Evolutionary conservation across 2,329 filamentous ascomycete species (phyloP).

Genomic region (Ascochyta koolunga): DNA sequence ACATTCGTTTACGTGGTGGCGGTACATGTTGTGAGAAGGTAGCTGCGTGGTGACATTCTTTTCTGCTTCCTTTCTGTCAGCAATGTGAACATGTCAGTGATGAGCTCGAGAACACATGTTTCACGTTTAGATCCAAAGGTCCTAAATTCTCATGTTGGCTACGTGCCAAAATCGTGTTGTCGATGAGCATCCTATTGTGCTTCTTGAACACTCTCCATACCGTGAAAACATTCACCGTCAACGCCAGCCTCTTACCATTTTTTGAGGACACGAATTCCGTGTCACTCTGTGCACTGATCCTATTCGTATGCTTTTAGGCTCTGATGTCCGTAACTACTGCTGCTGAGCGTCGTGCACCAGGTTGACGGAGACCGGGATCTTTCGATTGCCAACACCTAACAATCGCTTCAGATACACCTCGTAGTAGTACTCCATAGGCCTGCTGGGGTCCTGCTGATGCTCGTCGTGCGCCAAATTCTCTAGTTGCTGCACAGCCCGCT

Average conservation of each 20-base stretch:
- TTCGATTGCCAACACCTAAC: conserved; percentile 22
- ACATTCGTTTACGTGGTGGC: background rate
- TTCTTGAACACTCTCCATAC: background rate
- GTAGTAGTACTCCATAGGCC: conserved; percentile 34
- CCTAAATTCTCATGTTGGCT: background rate
- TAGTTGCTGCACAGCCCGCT: conserved; percentile 29
- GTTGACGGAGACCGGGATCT: conserved; percentile 25
- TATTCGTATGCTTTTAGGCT: background rate
- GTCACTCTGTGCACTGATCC: background rate
- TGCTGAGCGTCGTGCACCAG: background rate
- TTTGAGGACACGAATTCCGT: background rate
- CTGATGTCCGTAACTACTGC: background rate
- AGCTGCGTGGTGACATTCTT: too few relatives aligned
- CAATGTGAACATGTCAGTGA: too few relatives aligned
- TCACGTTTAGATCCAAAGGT: background rate
- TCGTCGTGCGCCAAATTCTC: conserved; percentile 46
- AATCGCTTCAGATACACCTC: conserved; percentile 30
- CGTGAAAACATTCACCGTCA: background rate
- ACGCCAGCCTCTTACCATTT: background rate
- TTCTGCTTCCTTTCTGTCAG: too few relatives aligned
- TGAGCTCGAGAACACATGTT: background rate
- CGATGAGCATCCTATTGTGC: background rate
- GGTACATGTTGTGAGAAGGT: too few relatives aligned
- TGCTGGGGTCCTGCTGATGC: conserved; percentile 20
- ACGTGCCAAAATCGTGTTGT: background rate